Evolutionary conservation across 371 early-diverging fungal genomes (phyloP).

Genomic region (Entomophthora muscae): DNA sequence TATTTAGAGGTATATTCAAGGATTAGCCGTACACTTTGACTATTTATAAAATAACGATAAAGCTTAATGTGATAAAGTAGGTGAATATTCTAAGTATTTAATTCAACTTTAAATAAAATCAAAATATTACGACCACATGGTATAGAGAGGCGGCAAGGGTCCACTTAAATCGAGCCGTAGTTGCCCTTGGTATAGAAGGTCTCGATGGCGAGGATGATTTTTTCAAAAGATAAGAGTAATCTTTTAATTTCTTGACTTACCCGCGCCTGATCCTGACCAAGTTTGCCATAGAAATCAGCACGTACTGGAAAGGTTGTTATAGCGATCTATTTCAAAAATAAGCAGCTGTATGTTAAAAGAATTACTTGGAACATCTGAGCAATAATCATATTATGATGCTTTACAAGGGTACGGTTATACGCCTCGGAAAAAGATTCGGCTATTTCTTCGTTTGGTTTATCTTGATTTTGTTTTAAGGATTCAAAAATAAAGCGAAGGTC

Average conservation of each 20-base stretch:
- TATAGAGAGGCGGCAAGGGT: too few species aligned
- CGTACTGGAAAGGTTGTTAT: slow-evolving; percentile 90
- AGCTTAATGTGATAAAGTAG: too few species aligned
- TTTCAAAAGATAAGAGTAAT: slow-evolving; percentile 59
- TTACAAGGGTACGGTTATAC: slow-evolving; percentile 56
- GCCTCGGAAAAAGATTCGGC: slow-evolving; percentile 62
- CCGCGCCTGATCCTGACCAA: slow-evolving; percentile 41
- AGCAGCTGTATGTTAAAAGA: neutral
- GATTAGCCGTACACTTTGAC: too few species aligned
- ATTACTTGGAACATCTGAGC: slow-evolving; percentile 61
- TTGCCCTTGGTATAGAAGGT: slow-evolving; percentile 2
- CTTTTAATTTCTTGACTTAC: slow-evolving; percentile 30
- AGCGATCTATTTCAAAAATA: slow-evolving; percentile 35
- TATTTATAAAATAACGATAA: too few species aligned
- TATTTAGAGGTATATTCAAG: too few species aligned
- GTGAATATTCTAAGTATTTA: too few species aligned
- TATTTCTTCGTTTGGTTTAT: slow-evolving; percentile 57
- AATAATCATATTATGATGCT: slow-evolving; percentile 67
- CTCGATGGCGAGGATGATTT: slow-evolving; percentile 30
- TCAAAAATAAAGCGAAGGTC: slow-evolving; percentile 76
- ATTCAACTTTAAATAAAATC: too few species aligned
- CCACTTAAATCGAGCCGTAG: too few species aligned
- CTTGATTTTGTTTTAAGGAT: slow-evolving; percentile 50
- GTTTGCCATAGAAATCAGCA: slow-evolving; percentile 65
- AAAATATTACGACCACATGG: too few species aligned